A percentile compares a stretch with the other conserved stretches of the same genome.
Evolutionary conservation across 768 basidiomycete species (phyloP).

Genomic region (Clitopilus hobsonii): DNA sequence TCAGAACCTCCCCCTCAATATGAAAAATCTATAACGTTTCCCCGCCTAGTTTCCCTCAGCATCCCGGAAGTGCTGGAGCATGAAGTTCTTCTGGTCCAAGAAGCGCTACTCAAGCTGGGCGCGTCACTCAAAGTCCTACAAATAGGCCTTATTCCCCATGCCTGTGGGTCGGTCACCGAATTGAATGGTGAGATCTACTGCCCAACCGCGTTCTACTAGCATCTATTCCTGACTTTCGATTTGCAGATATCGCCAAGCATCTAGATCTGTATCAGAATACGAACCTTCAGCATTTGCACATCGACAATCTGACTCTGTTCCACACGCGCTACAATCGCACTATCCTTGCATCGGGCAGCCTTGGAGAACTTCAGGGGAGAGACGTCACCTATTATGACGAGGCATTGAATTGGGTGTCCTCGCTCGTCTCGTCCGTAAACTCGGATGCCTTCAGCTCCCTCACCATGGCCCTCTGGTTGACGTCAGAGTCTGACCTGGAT

Average conservation of each 20-base stretch:
- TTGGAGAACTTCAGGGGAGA: neutral
- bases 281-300: constrained; percentile 18
- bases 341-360: neutral
- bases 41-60: constrained; percentile 15
- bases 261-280: constrained; percentile 22
- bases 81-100: constrained; percentile 18
- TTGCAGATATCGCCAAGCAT: constrained; percentile 14
- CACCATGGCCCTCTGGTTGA: constrained; percentile 27
- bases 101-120: constrained; percentile 17
- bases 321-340: constrained; percentile 1
- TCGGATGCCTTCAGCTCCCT: constrained; percentile 16
- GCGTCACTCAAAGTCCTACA: constrained; percentile 25
- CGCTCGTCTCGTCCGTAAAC: constrained; percentile 19
- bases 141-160: constrained; percentile 21
- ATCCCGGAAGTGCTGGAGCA: constrained; percentile 25
- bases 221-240: neutral
- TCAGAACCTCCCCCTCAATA: constrained; percentile 9
- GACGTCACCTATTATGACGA: constrained; percentile 7
- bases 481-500: constrained; percentile 26
- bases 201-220: neutral
- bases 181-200: neutral
- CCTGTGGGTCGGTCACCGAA: neutral
- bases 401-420: constrained; percentile 22
- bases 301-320: constrained; percentile 28
- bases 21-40: constrained; percentile 1